These are phyloP conservation scores for Sporisorium graminicola DNA, from an alignment of 1,284 basidiomycete species.

Conservation along the genomic window DNA sequence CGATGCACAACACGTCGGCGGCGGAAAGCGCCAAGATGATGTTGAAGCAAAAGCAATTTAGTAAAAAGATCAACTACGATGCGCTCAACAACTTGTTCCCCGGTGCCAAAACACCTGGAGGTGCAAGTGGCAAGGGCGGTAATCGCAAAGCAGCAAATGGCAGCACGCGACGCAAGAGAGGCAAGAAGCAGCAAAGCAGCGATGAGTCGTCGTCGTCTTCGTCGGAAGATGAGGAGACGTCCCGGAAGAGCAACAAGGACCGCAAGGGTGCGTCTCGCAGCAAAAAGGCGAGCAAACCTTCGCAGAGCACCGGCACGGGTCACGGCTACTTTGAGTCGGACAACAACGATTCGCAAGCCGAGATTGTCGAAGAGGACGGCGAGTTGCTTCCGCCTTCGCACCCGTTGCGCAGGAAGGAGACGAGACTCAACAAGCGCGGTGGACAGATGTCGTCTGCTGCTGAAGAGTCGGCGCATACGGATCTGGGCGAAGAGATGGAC, in stretches of 20 bases:
- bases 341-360: conserved; percentile 30
- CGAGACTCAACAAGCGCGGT: conserved; percentile 36
- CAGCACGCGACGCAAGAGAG: conserved; percentile 20
- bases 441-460: conserved; percentile 22
- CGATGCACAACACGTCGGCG: conserved; percentile 59
- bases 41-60: conserved; percentile 66
- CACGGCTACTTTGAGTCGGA: conserved; percentile 40
- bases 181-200: conserved; percentile 33
- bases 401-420: conserved; percentile 39
- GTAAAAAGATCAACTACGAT: conserved; percentile 68
- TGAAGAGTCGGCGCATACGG: conserved; percentile 37
- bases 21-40: conserved; percentile 67
- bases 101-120: conserved; percentile 40
- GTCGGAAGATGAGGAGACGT: conserved; percentile 31
- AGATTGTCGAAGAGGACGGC: conserved; percentile 47
- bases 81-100: conserved; percentile 65
- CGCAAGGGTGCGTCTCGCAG: conserved; percentile 12
- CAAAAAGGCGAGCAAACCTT: conserved; percentile 19
- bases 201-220: conserved; percentile 31
- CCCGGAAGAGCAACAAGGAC: conserved; percentile 7
- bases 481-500: conserved; percentile 44
- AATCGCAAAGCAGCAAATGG: conserved; percentile 13
- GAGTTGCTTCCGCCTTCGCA: conserved; percentile 42
- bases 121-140: conserved; percentile 16
- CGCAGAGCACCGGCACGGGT: conserved; percentile 7